A percentile compares a stretch with the other conserved stretches of the same genome.
phyloP scores from a whole-genome alignment of 495 filamentous ascomycete genomes.

The Acidiella bohemica region DNA sequence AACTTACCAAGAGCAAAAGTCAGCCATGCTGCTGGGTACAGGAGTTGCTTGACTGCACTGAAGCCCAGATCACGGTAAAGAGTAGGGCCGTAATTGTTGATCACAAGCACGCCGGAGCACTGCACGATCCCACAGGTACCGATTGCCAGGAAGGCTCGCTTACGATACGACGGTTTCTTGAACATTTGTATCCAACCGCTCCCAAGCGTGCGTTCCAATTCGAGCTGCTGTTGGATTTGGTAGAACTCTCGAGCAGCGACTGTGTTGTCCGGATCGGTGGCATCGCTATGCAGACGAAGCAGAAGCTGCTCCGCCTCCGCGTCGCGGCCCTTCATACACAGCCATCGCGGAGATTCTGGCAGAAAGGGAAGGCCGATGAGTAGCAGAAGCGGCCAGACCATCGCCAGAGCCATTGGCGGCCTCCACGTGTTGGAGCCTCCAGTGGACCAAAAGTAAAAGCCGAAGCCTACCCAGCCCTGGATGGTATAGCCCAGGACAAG shows the following conservation, averaged over 20 bases:
- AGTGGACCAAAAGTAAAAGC: conserved; percentile 22
- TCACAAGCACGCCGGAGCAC: conserved; percentile 22
- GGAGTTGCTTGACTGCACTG: conserved; percentile 12
- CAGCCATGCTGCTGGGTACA: conserved; percentile 20
- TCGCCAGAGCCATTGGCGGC: conserved; percentile 12
- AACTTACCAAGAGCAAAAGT: conserved; percentile 20
- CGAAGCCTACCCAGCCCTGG: conserved; percentile 20
- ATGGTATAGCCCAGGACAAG: conserved; percentile 17
- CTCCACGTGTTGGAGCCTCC: conserved; percentile 2
- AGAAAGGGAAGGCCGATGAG: conserved; percentile 18
- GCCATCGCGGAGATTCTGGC: conserved; percentile 24
- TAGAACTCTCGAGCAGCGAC: conserved; percentile 19
- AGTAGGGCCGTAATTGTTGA: conserved; percentile 26
- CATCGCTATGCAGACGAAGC: conserved; percentile 15
- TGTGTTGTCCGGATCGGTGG: conserved; percentile 20
- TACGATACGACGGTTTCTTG: conserved; percentile 22
- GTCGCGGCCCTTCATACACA: conserved; percentile 20
- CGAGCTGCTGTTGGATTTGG: conserved; percentile 24
- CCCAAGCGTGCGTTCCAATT: conserved; percentile 17
- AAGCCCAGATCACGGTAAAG: conserved; percentile 24
- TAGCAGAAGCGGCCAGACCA: conserved; percentile 10
- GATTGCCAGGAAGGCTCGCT: conserved; percentile 18
- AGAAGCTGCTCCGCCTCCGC: conserved; percentile 24
- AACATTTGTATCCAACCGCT: conserved; percentile 20
- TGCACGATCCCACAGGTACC: conserved; percentile 18